Evolutionary conservation across 2,329 filamentous ascomycete genomes (phyloP).

Genomic region (Hymenoscyphus linearis): DNA sequence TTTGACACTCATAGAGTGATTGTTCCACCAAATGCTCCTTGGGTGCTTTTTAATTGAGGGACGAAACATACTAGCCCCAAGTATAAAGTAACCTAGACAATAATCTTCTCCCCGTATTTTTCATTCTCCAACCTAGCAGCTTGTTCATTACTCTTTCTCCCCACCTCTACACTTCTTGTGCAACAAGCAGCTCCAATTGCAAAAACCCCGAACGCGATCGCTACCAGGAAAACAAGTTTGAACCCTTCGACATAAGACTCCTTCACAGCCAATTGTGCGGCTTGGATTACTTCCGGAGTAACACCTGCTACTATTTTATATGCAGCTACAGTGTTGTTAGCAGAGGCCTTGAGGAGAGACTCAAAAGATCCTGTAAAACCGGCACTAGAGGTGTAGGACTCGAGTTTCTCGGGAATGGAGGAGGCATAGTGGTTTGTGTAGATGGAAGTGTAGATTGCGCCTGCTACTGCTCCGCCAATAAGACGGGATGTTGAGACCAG

Average conservation of each 20-base stretch:
- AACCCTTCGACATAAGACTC: conserved; percentile 33
- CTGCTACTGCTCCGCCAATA: conserved; percentile 35
- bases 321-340: not conserved
- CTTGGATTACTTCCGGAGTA: not conserved
- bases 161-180: conserved; percentile 31
- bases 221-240: conserved; percentile 33
- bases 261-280: conserved; percentile 30
- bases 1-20: accelerated
- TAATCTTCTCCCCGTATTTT: not conserved
- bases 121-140: conserved; percentile 29
- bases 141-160: conserved; percentile 30
- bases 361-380: not conserved
- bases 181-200: conserved; percentile 31
- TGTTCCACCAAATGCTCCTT: too few relatives aligned
- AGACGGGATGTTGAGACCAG: conserved; percentile 35
- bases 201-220: conserved; percentile 34
- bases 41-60: too few relatives aligned
- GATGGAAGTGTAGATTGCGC: conserved; percentile 36
- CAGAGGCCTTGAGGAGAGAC: not conserved
- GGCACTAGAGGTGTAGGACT: conserved; percentile 16
- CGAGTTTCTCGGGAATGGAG: conserved; percentile 27
- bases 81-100: not conserved
- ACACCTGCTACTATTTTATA: conserved; percentile 1
- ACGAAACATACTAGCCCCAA: too few relatives aligned
- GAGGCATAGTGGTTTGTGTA: conserved; percentile 29